Percentiles rank a stretch among this genome's conserved stretches.
These are phyloP conservation scores for Friedmanniomyces endolithicus DNA, from an alignment of 495 filamentous ascomycete genomes.

Conservation along the genomic window DNA sequence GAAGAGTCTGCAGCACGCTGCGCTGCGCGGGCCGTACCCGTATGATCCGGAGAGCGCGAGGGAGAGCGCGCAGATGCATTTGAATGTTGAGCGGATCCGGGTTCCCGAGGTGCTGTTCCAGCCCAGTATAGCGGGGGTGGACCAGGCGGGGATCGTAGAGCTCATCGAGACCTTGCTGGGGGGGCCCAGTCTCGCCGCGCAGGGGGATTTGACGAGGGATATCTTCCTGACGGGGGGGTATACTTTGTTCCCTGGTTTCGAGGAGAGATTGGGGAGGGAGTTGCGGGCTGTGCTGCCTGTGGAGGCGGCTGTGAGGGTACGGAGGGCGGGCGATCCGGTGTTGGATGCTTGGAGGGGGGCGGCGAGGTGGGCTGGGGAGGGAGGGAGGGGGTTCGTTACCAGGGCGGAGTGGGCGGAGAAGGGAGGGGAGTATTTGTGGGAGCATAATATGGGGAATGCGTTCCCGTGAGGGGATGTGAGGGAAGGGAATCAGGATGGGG, in stretches of 20 bases:
- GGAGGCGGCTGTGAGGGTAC: constrained; percentile 13
- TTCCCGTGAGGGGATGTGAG: constrained; percentile 38
- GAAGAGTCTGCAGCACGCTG: constrained; percentile 76
- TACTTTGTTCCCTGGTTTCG: constrained; percentile 63
- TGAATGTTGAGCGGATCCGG: constrained; percentile 93
- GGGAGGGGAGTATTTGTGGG: constrained; percentile 64
- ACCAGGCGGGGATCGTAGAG: constrained; percentile 87
- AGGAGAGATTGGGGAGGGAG: constrained; percentile 48
- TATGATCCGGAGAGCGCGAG: constrained; percentile 69
- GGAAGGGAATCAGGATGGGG: not conserved
- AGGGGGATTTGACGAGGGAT: constrained; percentile 40
- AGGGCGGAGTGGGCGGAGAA: constrained; percentile 83
- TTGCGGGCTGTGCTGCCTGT: constrained; percentile 7
- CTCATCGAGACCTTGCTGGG: constrained; percentile 75
- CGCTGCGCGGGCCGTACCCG: constrained; percentile 72
- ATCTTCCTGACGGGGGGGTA: constrained; percentile 85
- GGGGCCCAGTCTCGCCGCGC: constrained; percentile 48
- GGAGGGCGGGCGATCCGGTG: constrained; percentile 36
- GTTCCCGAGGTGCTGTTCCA: constrained; percentile 94
- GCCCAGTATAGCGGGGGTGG: constrained; percentile 84
- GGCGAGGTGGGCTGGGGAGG: constrained; percentile 55
- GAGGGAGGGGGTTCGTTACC: constrained; percentile 56
- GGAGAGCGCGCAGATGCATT: constrained; percentile 77
- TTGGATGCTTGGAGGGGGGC: constrained; percentile 77
- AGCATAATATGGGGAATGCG: constrained; percentile 31